These are phyloP conservation scores for Phalaenopsis aphrodite DNA, from an alignment of 106 monocot genomes.

Conservation along the genomic window DNA sequence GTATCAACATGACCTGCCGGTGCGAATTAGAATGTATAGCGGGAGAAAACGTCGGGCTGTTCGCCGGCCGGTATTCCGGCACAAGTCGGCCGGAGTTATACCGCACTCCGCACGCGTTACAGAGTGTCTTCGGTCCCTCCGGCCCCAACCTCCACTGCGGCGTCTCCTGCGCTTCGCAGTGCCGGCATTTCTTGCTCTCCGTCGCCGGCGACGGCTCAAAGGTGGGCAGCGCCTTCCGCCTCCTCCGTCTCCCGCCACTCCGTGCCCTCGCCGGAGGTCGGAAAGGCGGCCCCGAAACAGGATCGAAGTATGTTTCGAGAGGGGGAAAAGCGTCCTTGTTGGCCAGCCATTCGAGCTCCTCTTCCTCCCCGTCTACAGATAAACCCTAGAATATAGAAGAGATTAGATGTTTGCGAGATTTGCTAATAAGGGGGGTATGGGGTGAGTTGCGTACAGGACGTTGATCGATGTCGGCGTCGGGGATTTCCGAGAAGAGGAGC, in stretches of 20 bases:
- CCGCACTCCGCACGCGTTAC: conserved; percentile 38
- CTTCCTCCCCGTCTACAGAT: conserved; percentile 22
- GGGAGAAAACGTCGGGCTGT: conserved; percentile 44
- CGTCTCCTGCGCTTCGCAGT: conserved; percentile 50
- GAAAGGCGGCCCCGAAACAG: conserved; percentile 13
- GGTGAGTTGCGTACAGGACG: conserved; percentile 3
- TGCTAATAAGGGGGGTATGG: background rate
- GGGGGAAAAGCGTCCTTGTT: conserved; percentile 49
- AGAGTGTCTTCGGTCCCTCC: conserved; percentile 58
- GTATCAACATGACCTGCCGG: conserved; percentile 49
- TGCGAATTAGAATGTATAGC: conserved; percentile 57
- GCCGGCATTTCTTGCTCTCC: conserved; percentile 29
- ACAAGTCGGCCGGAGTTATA: conserved; percentile 33
- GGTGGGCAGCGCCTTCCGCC: background rate
- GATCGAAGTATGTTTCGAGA: conserved; percentile 43
- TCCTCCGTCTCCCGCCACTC: conserved; percentile 16
- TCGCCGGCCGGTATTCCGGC: conserved; percentile 58
- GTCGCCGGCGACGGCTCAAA: no score
- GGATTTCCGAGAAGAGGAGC: background rate
- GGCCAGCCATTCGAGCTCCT: conserved; percentile 58
- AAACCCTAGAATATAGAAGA: conserved; percentile 14
- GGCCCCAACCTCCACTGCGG: conserved; percentile 67
- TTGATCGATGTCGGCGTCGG: background rate
- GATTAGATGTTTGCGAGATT: background rate
- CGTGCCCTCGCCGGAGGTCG: conserved; percentile 20